A percentile compares a stretch with the other conserved stretches of the same genome.
Evolutionary conservation across 2,329 filamentous ascomycete genomes (phyloP).

Genomic region (Ophiosphaerella herpotricha): DNA sequence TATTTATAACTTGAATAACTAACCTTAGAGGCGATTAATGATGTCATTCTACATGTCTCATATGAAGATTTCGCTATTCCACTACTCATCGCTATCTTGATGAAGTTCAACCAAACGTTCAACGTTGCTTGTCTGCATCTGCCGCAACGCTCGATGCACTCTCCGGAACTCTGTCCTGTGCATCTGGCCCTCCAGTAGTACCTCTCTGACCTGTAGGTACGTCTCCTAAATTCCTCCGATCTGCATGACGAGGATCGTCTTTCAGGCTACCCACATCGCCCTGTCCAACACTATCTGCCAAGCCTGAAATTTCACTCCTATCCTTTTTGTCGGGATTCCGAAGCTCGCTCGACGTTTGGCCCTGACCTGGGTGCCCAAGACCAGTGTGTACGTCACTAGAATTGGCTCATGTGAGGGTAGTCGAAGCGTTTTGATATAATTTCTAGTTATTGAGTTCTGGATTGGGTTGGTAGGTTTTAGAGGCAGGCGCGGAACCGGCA

Average conservation of each 20-base stretch:
- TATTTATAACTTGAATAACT: too few relatives aligned
- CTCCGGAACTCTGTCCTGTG: conserved; percentile 36
- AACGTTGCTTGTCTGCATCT: not conserved
- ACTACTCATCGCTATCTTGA: too few relatives aligned
- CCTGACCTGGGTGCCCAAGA: conserved; percentile 57
- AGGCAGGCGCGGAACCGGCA: conserved; percentile 65
- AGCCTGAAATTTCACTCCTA: conserved; percentile 53
- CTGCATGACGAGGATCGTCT: conserved; percentile 39
- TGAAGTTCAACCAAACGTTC: not conserved
- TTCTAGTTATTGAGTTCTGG: conserved; percentile 50
- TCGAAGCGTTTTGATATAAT: conserved; percentile 49
- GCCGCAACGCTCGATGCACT: conserved; percentile 10
- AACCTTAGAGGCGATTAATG: too few relatives aligned
- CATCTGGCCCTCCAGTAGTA: conserved; percentile 33
- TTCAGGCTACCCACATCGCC: conserved; percentile 25
- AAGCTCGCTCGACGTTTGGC: conserved; percentile 55
- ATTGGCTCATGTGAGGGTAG: conserved; percentile 57
- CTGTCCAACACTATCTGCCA: conserved; percentile 33
- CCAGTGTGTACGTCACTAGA: conserved; percentile 60
- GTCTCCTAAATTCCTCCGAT: conserved; percentile 46
- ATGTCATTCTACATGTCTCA: too few relatives aligned
- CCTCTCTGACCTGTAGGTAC: conserved; percentile 42
- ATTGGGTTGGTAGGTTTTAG: conserved; percentile 53
- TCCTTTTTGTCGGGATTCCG: conserved; percentile 51
- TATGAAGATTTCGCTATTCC: too few relatives aligned